These are phyloP conservation scores for Alternaria arborescens DNA, from an alignment of 2,329 filamentous ascomycete genomes.

Conservation along the genomic window DNA sequence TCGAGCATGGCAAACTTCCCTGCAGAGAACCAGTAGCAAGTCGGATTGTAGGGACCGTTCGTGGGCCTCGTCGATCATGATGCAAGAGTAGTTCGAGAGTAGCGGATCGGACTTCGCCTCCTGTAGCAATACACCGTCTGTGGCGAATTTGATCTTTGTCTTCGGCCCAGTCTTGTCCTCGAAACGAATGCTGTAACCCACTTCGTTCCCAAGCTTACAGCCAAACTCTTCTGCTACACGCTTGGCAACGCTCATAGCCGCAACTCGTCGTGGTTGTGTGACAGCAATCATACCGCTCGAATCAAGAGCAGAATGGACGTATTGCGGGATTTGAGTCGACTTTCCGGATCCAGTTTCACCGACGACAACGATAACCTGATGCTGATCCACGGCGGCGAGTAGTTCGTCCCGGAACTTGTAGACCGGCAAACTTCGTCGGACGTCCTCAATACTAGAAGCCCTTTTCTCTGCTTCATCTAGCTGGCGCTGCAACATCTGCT, in stretches of 20 bases:
- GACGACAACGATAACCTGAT: conserved; percentile 90
- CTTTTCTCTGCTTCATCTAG: conserved; percentile 83
- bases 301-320: conserved; percentile 47
- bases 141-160: conserved; percentile 94
- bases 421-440: conserved; percentile 83
- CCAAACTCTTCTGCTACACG: conserved; percentile 93
- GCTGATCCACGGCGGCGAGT: conserved; percentile 82
- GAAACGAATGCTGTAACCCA: conserved; percentile 94
- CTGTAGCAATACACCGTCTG: conserved; percentile 90
- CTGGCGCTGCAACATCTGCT: conserved; percentile 79
- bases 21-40: conserved; percentile 85
- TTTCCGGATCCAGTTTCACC: conserved; percentile 96
- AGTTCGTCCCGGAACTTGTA: conserved; percentile 80
- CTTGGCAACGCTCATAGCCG: conserved; percentile 96
- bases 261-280: conserved; percentile 93
- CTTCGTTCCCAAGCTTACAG: conserved; percentile 89
- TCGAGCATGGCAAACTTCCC: conserved; percentile 83
- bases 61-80: conserved; percentile 99
- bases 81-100: conserved; percentile 79
- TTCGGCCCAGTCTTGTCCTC: conserved; percentile 88
- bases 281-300: conserved; percentile 79
- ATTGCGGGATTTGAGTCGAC: conserved; percentile 94
- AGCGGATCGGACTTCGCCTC: conserved; percentile 86
- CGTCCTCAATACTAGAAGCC: conserved; percentile 91
- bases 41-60: conserved; percentile 84